phyloP scores from a whole-genome alignment of 2,329 filamentous ascomycete genomes.

The Davidsoniella eucalypti region DNA sequence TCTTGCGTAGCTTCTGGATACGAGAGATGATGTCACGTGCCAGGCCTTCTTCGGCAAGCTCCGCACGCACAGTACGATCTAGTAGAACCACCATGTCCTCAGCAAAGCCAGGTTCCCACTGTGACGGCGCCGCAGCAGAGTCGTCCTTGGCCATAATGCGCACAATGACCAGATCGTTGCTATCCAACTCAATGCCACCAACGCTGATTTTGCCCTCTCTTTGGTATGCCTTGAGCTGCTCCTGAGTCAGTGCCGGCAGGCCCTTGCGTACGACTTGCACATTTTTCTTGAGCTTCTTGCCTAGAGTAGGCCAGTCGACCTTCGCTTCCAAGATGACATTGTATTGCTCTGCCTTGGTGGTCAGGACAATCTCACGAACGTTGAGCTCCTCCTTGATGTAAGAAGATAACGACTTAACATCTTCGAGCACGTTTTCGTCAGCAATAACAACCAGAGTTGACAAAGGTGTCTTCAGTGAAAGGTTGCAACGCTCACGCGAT shows the following conservation, averaged over 20 bases:
- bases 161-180: conserved; percentile 53
- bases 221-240: conserved; percentile 67
- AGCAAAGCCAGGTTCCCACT: conserved; percentile 17
- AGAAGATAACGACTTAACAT: conserved; percentile 59
- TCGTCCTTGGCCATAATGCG: conserved; percentile 12
- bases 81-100: conserved; percentile 63
- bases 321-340: conserved; percentile 68
- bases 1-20: conserved; percentile 84
- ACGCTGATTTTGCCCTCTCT: conserved; percentile 59
- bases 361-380: conserved; percentile 62
- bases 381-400: conserved; percentile 80
- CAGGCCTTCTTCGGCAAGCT: conserved; percentile 74
- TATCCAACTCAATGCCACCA: conserved; percentile 67
- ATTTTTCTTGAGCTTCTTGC: conserved; percentile 87
- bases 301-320: conserved; percentile 74
- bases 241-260: conserved; percentile 54
- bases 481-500: conserved; percentile 59
- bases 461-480: conserved; percentile 69
- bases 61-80: conserved; percentile 66
- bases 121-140: conserved; percentile 2
- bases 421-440: conserved; percentile 55
- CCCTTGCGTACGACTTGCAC: conserved; percentile 72
- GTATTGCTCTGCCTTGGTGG: conserved; percentile 67
- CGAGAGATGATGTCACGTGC: conserved; percentile 87
- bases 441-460: conserved; percentile 74